Percentiles rank a stretch among this genome's conserved stretches.
These are phyloP conservation scores for Rhodotorula sp. DNA, from an alignment of 1,284 basidiomycete species.

Conservation along the genomic window DNA sequence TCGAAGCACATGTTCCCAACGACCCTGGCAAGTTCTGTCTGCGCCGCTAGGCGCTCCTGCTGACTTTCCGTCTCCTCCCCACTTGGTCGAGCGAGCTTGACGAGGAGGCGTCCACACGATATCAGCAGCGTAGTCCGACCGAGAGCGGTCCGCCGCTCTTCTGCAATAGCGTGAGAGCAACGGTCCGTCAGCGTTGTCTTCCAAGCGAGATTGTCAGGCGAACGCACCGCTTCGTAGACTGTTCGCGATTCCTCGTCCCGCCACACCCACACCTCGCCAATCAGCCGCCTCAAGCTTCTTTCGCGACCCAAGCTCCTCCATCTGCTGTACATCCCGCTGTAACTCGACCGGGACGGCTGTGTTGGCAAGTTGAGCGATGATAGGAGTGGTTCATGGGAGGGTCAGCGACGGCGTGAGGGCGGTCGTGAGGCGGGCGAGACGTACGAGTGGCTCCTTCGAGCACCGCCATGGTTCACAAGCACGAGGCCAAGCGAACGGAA, in stretches of 20 bases:
- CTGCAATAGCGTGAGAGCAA: not conserved
- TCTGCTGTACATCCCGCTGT: not conserved
- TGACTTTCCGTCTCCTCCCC: not conserved
- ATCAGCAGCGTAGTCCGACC: not conserved
- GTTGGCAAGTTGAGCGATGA: not conserved
- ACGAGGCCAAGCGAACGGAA: not conserved
- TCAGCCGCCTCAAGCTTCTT: not conserved
- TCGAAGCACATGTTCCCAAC: constrained; percentile 35
- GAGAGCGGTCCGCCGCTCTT: constrained; percentile 3
- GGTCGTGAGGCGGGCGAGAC: too few relatives aligned
- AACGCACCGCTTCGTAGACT: constrained; percentile 12
- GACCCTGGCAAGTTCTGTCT: constrained; percentile 22
- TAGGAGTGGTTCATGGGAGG: too few relatives aligned
- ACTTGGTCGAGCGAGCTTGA: not conserved
- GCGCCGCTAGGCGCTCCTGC: not conserved
- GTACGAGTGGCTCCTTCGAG: not conserved
- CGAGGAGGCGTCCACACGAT: not conserved
- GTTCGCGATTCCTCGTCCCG: constrained; percentile 16
- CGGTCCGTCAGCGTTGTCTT: not conserved
- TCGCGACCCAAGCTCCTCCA: not conserved
- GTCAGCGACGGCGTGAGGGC: not conserved
- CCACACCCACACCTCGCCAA: not conserved
- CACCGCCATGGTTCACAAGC: not conserved
- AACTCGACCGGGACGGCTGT: not conserved
- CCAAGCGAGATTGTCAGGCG: too few relatives aligned